phyloP scores from a whole-genome alignment of 192 early-diverging fungal species.

The Podila epicladia region DNA sequence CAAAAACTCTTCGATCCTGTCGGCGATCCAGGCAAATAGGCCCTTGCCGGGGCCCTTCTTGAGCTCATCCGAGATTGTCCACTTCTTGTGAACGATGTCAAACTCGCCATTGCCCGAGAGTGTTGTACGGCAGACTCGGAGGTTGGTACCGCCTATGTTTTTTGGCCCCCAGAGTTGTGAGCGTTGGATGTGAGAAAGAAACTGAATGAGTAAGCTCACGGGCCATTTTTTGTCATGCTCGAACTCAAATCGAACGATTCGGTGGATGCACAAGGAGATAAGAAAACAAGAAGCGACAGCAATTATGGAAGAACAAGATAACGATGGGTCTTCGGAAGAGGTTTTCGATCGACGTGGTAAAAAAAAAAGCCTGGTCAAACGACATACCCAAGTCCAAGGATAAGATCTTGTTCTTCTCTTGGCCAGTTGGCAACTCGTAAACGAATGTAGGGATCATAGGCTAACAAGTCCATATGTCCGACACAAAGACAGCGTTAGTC shows the following conservation, averaged over 20 bases:
- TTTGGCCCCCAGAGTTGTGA: not conserved
- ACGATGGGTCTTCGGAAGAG: not conserved
- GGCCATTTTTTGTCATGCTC: not conserved
- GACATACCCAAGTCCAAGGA: constrained; percentile 85
- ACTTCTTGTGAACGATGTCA: constrained; percentile 82
- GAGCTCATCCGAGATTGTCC: constrained; percentile 69
- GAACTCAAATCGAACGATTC: not conserved
- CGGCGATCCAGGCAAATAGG: constrained; percentile 88
- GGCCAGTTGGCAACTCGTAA: constrained; percentile 77
- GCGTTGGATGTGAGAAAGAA: not conserved
- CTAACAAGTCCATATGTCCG: not conserved
- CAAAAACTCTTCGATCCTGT: constrained; percentile 82
- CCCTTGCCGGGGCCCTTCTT: constrained; percentile 65
- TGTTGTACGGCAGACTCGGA: constrained; percentile 88
- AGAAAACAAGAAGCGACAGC: not conserved
- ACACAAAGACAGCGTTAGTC: not conserved
- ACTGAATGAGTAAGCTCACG: too few species aligned
- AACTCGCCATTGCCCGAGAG: constrained; percentile 79
- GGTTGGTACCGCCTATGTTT: constrained; percentile 79
- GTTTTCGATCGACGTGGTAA: not conserved
- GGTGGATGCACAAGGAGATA: not conserved
- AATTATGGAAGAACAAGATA: not conserved
- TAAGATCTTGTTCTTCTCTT: constrained; percentile 83
- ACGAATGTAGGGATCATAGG: constrained; percentile 94
- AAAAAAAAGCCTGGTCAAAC: too few species aligned